phyloP scores from a whole-genome alignment of 805 yeast species.

The Blastobotrys mokoenaii region DNA sequence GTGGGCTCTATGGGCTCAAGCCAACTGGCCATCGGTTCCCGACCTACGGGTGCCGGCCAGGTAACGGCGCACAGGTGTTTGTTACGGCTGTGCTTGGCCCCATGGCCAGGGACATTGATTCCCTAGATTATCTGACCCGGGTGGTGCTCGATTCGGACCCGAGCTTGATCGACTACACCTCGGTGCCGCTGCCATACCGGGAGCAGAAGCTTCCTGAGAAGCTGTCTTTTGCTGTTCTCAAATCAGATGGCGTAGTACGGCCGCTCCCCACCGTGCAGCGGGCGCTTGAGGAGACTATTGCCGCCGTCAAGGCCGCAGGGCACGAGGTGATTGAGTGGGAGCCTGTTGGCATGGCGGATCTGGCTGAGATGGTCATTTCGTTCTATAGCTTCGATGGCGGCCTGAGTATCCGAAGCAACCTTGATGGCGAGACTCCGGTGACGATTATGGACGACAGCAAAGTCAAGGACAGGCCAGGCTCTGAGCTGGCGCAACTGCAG shows the following conservation, averaged over 20 bases:
- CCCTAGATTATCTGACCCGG: conserved; percentile 34
- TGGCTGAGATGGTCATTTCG: background rate
- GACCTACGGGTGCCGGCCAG: conserved; percentile 28
- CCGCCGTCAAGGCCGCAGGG: conserved; percentile 10
- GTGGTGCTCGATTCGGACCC: conserved; percentile 35
- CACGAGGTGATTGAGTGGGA: conserved; percentile 23
- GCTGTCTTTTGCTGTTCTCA: conserved; percentile 9
- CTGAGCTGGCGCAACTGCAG: background rate
- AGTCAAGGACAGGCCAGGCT: background rate
- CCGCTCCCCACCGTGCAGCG: conserved; percentile 45
- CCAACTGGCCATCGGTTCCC: conserved; percentile 38
- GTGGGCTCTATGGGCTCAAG: conserved; percentile 41
- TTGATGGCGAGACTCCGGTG: conserved; percentile 21
- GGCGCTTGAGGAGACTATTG: conserved; percentile 33
- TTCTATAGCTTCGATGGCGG: conserved; percentile 35
- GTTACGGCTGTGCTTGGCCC: conserved; percentile 43
- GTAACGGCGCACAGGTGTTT: conserved; percentile 31
- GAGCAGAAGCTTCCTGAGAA: conserved; percentile 13
- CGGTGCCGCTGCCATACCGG: conserved; percentile 46
- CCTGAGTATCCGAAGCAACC: conserved; percentile 29
- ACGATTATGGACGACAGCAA: conserved; percentile 28
- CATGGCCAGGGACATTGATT: conserved; percentile 32
- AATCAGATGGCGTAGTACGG: conserved; percentile 36
- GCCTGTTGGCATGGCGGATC: background rate
- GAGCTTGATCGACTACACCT: conserved; percentile 43